These are phyloP conservation scores for Monosporascus sp. DNA, from an alignment of 2,329 filamentous ascomycete genomes.

Conservation along the genomic window DNA sequence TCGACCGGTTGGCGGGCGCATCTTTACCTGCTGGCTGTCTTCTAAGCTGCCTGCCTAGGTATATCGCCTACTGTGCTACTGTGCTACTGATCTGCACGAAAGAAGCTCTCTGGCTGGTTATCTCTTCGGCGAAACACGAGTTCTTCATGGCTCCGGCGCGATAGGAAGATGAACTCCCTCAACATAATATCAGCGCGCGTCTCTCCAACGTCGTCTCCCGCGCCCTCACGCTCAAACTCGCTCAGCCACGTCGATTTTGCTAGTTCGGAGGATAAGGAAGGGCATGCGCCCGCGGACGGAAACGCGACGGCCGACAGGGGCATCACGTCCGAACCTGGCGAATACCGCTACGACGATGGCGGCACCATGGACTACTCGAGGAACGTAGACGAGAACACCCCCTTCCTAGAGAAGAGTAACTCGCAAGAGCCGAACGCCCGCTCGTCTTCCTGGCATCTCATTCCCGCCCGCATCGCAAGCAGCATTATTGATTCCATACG, in stretches of 20 bases:
- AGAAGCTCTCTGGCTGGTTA: neutral
- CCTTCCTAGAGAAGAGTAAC: slow-evolving; percentile 48
- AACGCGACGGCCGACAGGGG: slow-evolving; percentile 21
- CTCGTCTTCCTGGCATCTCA: slow-evolving; percentile 44
- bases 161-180: slow-evolving; percentile 86
- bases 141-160: slow-evolving; percentile 49
- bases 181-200: slow-evolving; percentile 88
- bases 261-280: slow-evolving; percentile 35
- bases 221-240: slow-evolving; percentile 56
- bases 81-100: neutral
- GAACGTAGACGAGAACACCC: slow-evolving; percentile 60
- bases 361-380: slow-evolving; percentile 24
- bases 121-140: slow-evolving; percentile 14
- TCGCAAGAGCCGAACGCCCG: slow-evolving; percentile 30
- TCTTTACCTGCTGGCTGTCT: neutral
- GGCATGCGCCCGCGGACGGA: slow-evolving; percentile 25
- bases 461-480: slow-evolving; percentile 66
- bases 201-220: slow-evolving; percentile 53
- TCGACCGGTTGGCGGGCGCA: neutral
- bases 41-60: neutral
- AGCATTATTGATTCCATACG: slow-evolving; percentile 71
- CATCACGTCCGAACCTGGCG: slow-evolving; percentile 29
- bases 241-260: slow-evolving; percentile 48
- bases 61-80: neutral
- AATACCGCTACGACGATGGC: slow-evolving; percentile 28